Evolutionary conservation across 371 early-diverging fungal species (phyloP), one percentile per base, ranked within the genome.

Genomic region (Syncephalastrum racemosum): DNA sequence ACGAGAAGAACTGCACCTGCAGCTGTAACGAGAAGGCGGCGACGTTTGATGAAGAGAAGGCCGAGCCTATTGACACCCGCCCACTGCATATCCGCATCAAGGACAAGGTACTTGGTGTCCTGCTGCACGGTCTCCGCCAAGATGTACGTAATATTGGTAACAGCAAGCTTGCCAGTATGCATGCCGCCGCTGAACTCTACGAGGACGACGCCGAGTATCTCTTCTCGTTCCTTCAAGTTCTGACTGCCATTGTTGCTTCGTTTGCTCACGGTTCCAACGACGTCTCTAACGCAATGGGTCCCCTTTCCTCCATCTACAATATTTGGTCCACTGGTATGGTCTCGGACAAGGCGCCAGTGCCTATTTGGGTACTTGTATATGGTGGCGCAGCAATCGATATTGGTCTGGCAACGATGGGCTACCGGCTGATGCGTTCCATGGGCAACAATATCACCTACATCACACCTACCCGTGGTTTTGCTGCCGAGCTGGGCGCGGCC

Each of bases 211-310:
- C 91, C 27, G 95, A 94, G 68, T 80, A 84, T 52, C 80, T 94
- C 55, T 94, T 89, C 80, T 86, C 89, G 7, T 87, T 90, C 68
- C 78, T 94, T 36, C 95, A 94, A 71, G 81, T 94, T 59, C 66
- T 90, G 49, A 92, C 94, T 8, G 89, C 94, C n/a, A 79, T 85
- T 58, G 84, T 91, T 52, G 86, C 92, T 16, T 93, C 93, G 46
- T 93, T 94, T 72, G 85, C 91, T 47, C 95, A 94, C 74, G 95
- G 95, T 51, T 87, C 91, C 46, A 94, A 94, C 67, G 94, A 94
- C 68, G 91, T 94, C 10, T 85, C 93, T 54, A 94, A 94, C 62
- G 93, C 92, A 36, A 82, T 92, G 47, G 94, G 95, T 15, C 94
- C 95, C 2, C 62, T 92, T 23, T 57, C 72, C 24, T 59, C 71